Conservation (phyloP, 108 stramenopile genomes). For the Cyclotella cryptica region DNA sequence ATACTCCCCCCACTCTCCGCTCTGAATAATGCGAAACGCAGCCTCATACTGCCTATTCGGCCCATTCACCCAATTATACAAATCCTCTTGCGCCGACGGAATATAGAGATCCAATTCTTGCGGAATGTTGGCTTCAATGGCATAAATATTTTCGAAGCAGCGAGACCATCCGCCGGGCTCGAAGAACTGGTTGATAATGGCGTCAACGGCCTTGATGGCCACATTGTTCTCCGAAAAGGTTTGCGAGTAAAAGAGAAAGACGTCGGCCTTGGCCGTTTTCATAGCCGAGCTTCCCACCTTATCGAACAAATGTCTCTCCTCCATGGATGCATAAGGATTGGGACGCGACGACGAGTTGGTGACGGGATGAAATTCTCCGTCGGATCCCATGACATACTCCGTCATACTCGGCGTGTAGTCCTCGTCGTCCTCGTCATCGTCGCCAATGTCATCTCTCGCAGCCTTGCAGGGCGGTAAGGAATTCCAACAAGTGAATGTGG, state of each 20-base stretch:
- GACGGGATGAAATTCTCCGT: constrained; percentile 31
- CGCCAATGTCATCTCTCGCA: constrained; percentile 56
- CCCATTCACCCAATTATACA: constrained; percentile 80
- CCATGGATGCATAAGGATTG: constrained; percentile 7
- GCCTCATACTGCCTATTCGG: constrained; percentile 82
- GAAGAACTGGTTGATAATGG: constrained; percentile 66
- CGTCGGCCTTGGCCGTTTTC: constrained; percentile 61
- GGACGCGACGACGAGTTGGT: constrained; percentile 15
- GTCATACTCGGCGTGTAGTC: constrained; percentile 14
- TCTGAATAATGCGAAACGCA: constrained; percentile 69
- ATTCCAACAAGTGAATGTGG: constrained; percentile 69
- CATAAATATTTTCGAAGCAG: constrained; percentile 72
- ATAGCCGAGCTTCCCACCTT: constrained; percentile 57
- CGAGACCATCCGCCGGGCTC: constrained; percentile 70
- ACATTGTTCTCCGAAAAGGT: constrained; percentile 65
- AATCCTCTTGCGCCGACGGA: constrained; percentile 54
- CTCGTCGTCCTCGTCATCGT: constrained; percentile 44
- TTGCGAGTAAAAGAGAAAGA: constrained; percentile 76
- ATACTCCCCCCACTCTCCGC: constrained; percentile 68
- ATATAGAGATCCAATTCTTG: constrained; percentile 60
- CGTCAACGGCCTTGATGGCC: constrained; percentile 65
- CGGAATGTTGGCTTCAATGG: constrained; percentile 74
- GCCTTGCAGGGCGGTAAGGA: constrained; percentile 65
- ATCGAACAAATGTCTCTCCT: constrained; percentile 47
- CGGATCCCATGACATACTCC: constrained; percentile 24